Evolutionary conservation across 2,329 filamentous ascomycete genomes (phyloP), one percentile per base, ranked within the genome.

Genomic region (Neonectria magnoliae): DNA sequence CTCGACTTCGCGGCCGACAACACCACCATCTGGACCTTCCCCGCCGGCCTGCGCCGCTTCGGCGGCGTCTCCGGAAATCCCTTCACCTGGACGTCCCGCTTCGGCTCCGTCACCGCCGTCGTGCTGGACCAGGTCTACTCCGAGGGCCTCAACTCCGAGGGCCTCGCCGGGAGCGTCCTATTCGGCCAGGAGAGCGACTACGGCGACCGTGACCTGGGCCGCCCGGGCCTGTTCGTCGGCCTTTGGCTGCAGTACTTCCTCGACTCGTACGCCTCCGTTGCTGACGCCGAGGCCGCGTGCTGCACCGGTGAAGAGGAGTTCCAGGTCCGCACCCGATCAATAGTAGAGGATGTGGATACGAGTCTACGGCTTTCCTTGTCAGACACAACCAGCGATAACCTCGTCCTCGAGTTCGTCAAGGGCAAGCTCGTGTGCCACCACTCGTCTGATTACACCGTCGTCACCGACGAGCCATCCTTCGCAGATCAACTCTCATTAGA

Each of bases 111-210:
- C 25, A 36, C 70, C 8, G 64, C 64, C 36, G 57, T 71, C 33
- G 57, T 65, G 54, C 65, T 62, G 8, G 56, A 71, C 44, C 56
- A 51, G 42, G 47, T 63, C 20, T 66, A 65, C 10, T 60, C 36
- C 11, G 70, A 70, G 57, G 55, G 67, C 9, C 25, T 67, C 31
- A 72, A 72, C 53, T 33, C 62, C 5, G 41, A 61, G 29, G 64
- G 67, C 11, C 58, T 71, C 3, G 25, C 65, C 2, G 65, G 53
- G 4, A 70, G 67, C 62, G 44, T 63, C 41, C 51, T 78, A 64
- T 42, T 76, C 51, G 45, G 72, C 62, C 25, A 61, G 42, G 22
- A 75, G 68, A 14, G 63, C 65, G 47, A 73, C 65, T 33, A 74
- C 36, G 22, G 68, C 66, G 36, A 52, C 18, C 52, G 64, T 31